These are phyloP conservation scores for Ilex paraguariensis DNA, from an alignment of 305 asterid genomes.

Conservation along the genomic window DNA sequence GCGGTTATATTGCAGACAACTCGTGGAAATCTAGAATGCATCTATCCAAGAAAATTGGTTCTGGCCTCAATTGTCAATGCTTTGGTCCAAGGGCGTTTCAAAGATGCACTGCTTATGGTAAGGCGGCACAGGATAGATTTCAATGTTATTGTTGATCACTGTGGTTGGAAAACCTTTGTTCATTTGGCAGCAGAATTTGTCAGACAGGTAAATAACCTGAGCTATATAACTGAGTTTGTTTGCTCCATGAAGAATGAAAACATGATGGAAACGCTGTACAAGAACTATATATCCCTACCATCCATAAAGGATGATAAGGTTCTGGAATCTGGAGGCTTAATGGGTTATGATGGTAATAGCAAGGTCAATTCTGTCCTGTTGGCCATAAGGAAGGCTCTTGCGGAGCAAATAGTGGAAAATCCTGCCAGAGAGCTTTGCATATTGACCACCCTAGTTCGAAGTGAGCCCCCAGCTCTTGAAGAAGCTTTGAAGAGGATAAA, in stretches of 20 bases:
- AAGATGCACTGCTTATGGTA: conserved; percentile 79
- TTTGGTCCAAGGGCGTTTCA: conserved; percentile 59
- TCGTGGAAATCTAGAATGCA: conserved; percentile 94
- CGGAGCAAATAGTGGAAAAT: conserved; percentile 57
- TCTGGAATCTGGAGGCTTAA: conserved; percentile 26
- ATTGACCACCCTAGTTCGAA: conserved; percentile 85
- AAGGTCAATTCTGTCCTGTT: conserved; percentile 56
- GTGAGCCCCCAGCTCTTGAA: conserved; percentile 81
- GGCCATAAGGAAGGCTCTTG: conserved; percentile 78
- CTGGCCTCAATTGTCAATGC: conserved; percentile 77
- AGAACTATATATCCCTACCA: conserved; percentile 38
- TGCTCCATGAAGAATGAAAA: conserved; percentile 75
- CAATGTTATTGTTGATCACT: conserved; percentile 77
- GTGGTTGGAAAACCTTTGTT: conserved; percentile 80
- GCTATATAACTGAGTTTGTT: conserved; percentile 77
- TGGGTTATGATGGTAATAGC: conserved; percentile 31
- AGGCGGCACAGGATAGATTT: conserved; percentile 94
- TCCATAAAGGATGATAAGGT: conserved; percentile 24
- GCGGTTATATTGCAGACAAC: conserved; percentile 75
- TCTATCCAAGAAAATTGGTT: conserved; percentile 83
- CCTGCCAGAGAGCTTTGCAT: conserved; percentile 91
- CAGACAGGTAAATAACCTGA: conserved; percentile 70
- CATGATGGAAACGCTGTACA: conserved; percentile 74
- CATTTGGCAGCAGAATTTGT: conserved; percentile 71
- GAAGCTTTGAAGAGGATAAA: conserved; percentile 84